These are phyloP conservation scores for Microstroma glucosiphilum DNA, from an alignment of 1,284 basidiomycete genomes.

Conservation along the genomic window DNA sequence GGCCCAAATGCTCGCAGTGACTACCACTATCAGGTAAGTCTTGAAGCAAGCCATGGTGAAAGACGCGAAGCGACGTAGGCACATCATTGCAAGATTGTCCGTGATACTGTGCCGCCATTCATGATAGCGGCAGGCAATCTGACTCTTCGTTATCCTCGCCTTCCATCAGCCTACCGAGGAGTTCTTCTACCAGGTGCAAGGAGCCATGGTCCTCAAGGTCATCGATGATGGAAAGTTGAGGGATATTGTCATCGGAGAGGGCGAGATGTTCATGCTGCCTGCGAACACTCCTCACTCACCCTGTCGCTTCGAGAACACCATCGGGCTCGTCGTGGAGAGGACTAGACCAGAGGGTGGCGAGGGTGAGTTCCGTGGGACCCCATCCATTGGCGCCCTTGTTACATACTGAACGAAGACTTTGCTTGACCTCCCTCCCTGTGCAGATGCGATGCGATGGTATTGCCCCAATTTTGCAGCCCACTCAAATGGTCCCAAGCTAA, in stretches of 20 bases:
- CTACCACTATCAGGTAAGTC: constrained; percentile 36
- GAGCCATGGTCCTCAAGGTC: constrained; percentile 74
- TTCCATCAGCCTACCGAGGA: constrained; percentile 39
- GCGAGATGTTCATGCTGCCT: constrained; percentile 91
- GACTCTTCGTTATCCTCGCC: no score
- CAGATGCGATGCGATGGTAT: constrained; percentile 90
- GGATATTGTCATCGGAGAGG: constrained; percentile 84
- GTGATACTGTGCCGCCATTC: no score
- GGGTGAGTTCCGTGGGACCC: neutral
- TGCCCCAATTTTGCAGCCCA: constrained; percentile 67
- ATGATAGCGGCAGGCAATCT: no score
- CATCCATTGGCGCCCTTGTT: no score
- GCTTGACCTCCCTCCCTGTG: neutral
- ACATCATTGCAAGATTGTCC: no score
- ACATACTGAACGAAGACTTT: no score
- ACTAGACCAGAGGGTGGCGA: constrained; percentile 60
- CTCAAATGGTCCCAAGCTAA: constrained; percentile 64
- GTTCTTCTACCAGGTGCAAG: constrained; percentile 48
- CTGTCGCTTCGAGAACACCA: constrained; percentile 78
- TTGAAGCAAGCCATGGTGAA: no score
- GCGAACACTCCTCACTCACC: constrained; percentile 91
- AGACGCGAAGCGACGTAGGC: no score
- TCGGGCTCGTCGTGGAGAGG: constrained; percentile 92
- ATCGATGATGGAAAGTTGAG: constrained; percentile 79
- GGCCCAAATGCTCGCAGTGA: constrained; percentile 46